Percentiles rank a stretch among this genome's conserved stretches.
Conservation (phyloP, 352 stramenopile genomes). For the Pythium chondricola region DNA sequence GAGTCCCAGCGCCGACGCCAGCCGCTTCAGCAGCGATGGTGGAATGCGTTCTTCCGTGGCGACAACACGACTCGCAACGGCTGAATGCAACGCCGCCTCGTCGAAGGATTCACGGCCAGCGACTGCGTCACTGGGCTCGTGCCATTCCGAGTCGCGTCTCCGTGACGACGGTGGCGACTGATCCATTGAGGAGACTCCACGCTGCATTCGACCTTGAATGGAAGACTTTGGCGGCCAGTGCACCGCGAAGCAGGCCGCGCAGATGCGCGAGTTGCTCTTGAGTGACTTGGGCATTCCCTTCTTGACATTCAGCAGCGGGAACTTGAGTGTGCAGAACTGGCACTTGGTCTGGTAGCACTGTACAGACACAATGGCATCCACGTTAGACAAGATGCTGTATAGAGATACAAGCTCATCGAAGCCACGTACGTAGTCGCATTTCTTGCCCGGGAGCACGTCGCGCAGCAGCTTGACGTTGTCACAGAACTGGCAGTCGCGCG, state of each 20-base stretch:
- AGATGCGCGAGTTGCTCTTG: slow-evolving; percentile 55
- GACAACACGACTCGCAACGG: too few relatives aligned
- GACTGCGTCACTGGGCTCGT: slow-evolving; percentile 1
- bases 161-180: background rate
- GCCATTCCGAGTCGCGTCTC: slow-evolving; percentile 1
- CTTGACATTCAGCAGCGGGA: slow-evolving; percentile 33
- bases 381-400: background rate
- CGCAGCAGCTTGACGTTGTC: slow-evolving; percentile 41
- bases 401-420: background rate
- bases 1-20: slow-evolving; percentile 8
- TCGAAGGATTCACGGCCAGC: slow-evolving; percentile 14
- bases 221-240: too few relatives aligned
- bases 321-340: slow-evolving; percentile 59
- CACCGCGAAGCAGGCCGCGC: slow-evolving; percentile 37
- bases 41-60: too few relatives aligned
- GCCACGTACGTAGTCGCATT: slow-evolving; percentile 47
- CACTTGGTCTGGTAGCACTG: slow-evolving; percentile 48
- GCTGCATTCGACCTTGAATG: too few relatives aligned
- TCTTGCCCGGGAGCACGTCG: slow-evolving; percentile 43
- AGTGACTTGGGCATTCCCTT: slow-evolving; percentile 38
- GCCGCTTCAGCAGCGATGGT: too few relatives aligned
- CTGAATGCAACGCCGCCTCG: slow-evolving; percentile 6
- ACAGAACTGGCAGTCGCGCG: slow-evolving; percentile 30
- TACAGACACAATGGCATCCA: background rate
- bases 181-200: too few relatives aligned